These are phyloP conservation scores for Brassica cretica DNA, from an alignment of 345 rosid species.

Conservation along the genomic window DNA sequence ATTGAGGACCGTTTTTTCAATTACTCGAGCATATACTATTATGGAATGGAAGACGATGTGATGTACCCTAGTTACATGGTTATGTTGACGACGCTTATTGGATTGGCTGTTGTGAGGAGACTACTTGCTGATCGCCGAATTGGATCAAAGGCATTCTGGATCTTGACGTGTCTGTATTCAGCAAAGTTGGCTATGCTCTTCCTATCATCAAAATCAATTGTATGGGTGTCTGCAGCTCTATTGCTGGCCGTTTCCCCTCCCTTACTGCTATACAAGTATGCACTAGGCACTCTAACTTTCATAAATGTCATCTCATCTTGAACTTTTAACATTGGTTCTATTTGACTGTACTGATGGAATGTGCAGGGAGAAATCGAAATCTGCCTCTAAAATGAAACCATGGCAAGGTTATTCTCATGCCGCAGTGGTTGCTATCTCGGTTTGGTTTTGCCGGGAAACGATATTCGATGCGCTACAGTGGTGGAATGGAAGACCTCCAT, in stretches of 20 bases:
- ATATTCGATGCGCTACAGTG: conserved; percentile 94
- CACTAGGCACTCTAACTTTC: conserved; percentile 15
- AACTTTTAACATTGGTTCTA: background rate
- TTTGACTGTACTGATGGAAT: conserved; percentile 26
- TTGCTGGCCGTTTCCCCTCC: conserved; percentile 91
- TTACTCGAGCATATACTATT: conserved; percentile 84
- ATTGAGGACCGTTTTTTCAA: conserved; percentile 88
- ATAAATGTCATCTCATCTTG: conserved; percentile 2
- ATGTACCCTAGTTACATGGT: conserved; percentile 99
- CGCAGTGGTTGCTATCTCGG: conserved; percentile 72
- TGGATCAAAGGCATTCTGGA: conserved; percentile 85
- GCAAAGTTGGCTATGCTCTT: conserved; percentile 93
- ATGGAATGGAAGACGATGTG: conserved; percentile 90
- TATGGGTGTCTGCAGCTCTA: conserved; percentile 85
- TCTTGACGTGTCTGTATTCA: conserved; percentile 84
- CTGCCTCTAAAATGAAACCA: conserved; percentile 88
- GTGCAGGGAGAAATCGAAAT: conserved; percentile 78
- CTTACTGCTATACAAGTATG: conserved; percentile 86
- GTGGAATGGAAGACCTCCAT: conserved; percentile 97
- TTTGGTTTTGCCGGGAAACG: conserved; percentile 97
- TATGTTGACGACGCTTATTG: conserved; percentile 75
- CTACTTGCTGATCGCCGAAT: conserved; percentile 71
- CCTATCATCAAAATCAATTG: conserved; percentile 76
- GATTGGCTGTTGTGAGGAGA: conserved; percentile 84
- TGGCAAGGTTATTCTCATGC: conserved; percentile 98